Evolutionary conservation across 2,329 filamentous ascomycete genomes (phyloP).

Genomic region (Xylaria sp.): DNA sequence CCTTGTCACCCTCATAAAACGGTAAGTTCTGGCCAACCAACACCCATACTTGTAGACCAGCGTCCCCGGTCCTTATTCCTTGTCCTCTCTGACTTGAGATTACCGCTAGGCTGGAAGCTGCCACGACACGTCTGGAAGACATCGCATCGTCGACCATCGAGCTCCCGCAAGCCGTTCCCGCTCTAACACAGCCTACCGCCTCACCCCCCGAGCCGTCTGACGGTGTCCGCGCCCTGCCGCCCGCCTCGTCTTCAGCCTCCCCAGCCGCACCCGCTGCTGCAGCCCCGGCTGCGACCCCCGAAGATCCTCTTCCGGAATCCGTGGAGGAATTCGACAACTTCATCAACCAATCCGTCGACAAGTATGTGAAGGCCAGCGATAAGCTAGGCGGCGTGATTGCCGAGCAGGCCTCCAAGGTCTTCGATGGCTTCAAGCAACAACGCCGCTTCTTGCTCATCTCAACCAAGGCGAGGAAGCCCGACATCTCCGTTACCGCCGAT

Average conservation of each 20-base stretch:
- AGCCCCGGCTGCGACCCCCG: slow-evolving; percentile 39
- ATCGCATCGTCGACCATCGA: slow-evolving; percentile 83
- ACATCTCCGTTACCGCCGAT: slow-evolving; percentile 66
- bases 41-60: slow-evolving; percentile 6
- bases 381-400: slow-evolving; percentile 81
- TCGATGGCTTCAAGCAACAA: slow-evolving; percentile 81
- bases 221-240: slow-evolving; percentile 49
- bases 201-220: slow-evolving; percentile 52
- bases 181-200: slow-evolving; percentile 55
- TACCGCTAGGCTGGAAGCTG: slow-evolving; percentile 85
- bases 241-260: slow-evolving; percentile 52
- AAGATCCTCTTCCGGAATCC: slow-evolving; percentile 75
- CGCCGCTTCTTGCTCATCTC: slow-evolving; percentile 88
- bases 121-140: slow-evolving; percentile 94
- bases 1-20: slow-evolving; percentile 96
- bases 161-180: slow-evolving; percentile 62
- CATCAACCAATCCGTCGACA: slow-evolving; percentile 77
- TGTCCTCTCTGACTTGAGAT: slow-evolving; percentile 32
- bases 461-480: slow-evolving; percentile 92
- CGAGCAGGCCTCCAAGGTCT: slow-evolving; percentile 74
- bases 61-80: slow-evolving; percentile 5
- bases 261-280: slow-evolving; percentile 48
- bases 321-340: slow-evolving; percentile 89
- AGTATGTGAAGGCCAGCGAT: slow-evolving; percentile 81
- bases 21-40: slow-evolving; percentile 68